A percentile compares a stretch with the other conserved stretches of the same genome.
Evolutionary conservation across 2,329 filamentous ascomycete species (phyloP).

Genomic region (Pseudogymnoascus destructans): DNA sequence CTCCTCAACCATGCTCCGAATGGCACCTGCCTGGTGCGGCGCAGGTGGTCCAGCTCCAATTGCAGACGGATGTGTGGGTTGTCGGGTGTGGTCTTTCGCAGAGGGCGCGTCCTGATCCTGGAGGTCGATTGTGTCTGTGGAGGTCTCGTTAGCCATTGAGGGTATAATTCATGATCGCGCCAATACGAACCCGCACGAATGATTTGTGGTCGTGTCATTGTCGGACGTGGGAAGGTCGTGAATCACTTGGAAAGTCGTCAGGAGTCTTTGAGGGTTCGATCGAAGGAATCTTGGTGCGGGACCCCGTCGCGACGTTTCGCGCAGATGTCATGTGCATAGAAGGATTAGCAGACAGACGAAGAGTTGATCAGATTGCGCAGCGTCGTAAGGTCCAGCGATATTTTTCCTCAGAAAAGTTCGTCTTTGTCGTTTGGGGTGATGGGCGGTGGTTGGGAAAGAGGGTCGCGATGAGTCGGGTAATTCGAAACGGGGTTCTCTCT

Average conservation of each 20-base stretch:
- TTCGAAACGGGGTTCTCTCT: conserved; percentile 5
- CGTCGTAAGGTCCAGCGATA: background rate
- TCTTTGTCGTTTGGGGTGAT: background rate
- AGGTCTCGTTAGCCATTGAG: conserved; percentile 20
- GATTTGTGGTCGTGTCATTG: conserved; percentile 42
- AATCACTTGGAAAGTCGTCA: background rate
- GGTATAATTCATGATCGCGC: background rate
- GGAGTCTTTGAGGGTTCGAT: background rate
- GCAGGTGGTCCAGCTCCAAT: conserved; percentile 38
- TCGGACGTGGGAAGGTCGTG: conserved; percentile 10
- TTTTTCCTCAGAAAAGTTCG: background rate
- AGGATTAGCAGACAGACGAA: background rate
- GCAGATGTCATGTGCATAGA: conserved; percentile 1
- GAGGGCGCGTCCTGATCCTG: conserved; percentile 74
- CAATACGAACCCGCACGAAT: conserved; percentile 38
- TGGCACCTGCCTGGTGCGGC: conserved; percentile 73
- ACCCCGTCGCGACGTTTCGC: background rate
- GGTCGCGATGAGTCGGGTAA: conserved; percentile 6
- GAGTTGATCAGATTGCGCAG: background rate
- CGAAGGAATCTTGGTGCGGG: conserved; percentile 1
- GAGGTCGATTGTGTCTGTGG: conserved; percentile 81
- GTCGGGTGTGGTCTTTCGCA: conserved; percentile 63
- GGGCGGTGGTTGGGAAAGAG: conserved; percentile 8
- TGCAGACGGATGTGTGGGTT: conserved; percentile 37
- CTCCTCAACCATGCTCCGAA: conserved; percentile 69